Percentiles rank a stretch among this genome's conserved stretches.
These are phyloP conservation scores for Colletotrichum siamense DNA, from an alignment of 2,329 filamentous ascomycete genomes.

Conservation along the genomic window DNA sequence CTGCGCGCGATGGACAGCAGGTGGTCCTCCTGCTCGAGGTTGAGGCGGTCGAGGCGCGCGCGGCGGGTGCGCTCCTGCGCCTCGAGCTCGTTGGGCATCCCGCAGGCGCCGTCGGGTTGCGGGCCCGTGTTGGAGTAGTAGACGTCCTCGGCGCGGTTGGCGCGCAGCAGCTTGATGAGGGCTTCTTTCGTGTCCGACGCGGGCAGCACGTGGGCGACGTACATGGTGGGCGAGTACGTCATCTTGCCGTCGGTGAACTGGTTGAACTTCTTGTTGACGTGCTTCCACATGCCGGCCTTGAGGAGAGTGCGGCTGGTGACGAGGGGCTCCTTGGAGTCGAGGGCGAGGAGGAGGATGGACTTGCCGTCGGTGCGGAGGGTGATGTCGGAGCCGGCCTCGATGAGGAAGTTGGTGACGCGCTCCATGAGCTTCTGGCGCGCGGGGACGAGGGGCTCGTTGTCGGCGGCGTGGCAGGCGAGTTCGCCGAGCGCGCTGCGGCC, in stretches of 20 bases:
- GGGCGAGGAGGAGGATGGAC: slow-evolving; percentile 63
- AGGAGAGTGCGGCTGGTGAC: slow-evolving; percentile 63
- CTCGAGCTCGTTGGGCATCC: slow-evolving; percentile 56
- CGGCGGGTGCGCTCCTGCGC: slow-evolving; percentile 56
- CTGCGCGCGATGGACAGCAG: slow-evolving; percentile 51
- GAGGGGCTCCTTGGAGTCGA: slow-evolving; percentile 61
- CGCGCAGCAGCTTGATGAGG: slow-evolving; percentile 53
- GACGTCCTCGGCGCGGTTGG: slow-evolving; percentile 58
- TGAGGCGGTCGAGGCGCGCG: slow-evolving; percentile 49
- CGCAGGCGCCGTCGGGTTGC: slow-evolving; percentile 58
- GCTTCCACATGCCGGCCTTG: slow-evolving; percentile 69
- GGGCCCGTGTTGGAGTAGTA: slow-evolving; percentile 59
- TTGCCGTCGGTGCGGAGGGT: slow-evolving; percentile 62
- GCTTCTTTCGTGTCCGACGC: slow-evolving; percentile 42
- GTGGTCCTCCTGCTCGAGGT: slow-evolving; percentile 55
- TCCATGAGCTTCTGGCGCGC: slow-evolving; percentile 60
- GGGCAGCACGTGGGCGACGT: slow-evolving; percentile 54
- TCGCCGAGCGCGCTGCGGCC: slow-evolving; percentile 70
- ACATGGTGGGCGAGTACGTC: slow-evolving; percentile 71
- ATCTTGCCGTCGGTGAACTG: slow-evolving; percentile 56
- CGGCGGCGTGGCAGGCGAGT: slow-evolving; percentile 62
- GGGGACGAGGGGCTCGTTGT: slow-evolving; percentile 47
- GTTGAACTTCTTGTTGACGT: slow-evolving; percentile 66
- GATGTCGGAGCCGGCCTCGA: slow-evolving; percentile 62
- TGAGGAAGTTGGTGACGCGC: slow-evolving; percentile 60